Percentiles rank a stretch among this genome's conserved stretches.
phyloP scores from a whole-genome alignment of 78 protist genomes.

The Dictyostelium discoideum region DNA sequence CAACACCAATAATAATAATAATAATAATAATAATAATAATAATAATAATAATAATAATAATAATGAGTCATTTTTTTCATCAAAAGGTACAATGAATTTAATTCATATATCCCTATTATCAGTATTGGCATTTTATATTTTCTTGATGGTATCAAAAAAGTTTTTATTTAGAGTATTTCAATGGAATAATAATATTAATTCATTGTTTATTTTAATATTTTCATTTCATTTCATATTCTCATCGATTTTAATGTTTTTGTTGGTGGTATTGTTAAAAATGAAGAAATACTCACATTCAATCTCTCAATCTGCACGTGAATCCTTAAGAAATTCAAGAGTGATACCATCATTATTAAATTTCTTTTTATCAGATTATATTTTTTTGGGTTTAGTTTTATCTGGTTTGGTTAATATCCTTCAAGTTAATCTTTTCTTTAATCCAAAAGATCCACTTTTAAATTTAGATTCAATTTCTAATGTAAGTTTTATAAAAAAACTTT shows the following conservation, averaged over 20 bases:
- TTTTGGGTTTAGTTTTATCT: conserved; percentile 18
- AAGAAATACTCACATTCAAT: not conserved
- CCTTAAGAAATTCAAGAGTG: not conserved
- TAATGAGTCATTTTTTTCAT: not conserved
- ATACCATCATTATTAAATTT: not conserved
- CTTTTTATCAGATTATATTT: conserved; percentile 14
- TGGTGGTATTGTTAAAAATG: conserved; percentile 1
- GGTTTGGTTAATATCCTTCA: conserved; percentile 15
- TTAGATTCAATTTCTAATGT: conserved; percentile 59
- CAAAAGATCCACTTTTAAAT: conserved; percentile 21
- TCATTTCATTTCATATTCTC: conserved; percentile 42
- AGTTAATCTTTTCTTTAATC: conserved; percentile 36
- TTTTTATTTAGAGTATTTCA: conserved; percentile 11
- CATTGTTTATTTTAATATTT: conserved; percentile 6
- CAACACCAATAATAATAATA: not conserved
- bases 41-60: not conserved
- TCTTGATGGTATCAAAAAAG: conserved; percentile 33
- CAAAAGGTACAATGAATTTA: conserved; percentile 1
- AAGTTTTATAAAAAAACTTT: not conserved
- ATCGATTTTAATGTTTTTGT: not conserved
- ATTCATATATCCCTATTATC: conserved; percentile 10
- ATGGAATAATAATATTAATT: conserved; percentile 41
- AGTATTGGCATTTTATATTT: conserved; percentile 20
- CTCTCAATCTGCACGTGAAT: not conserved
- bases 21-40: not conserved